These are phyloP conservation scores for Pythium biforme DNA, from an alignment of 352 stramenopile genomes.

Conservation along the genomic window DNA sequence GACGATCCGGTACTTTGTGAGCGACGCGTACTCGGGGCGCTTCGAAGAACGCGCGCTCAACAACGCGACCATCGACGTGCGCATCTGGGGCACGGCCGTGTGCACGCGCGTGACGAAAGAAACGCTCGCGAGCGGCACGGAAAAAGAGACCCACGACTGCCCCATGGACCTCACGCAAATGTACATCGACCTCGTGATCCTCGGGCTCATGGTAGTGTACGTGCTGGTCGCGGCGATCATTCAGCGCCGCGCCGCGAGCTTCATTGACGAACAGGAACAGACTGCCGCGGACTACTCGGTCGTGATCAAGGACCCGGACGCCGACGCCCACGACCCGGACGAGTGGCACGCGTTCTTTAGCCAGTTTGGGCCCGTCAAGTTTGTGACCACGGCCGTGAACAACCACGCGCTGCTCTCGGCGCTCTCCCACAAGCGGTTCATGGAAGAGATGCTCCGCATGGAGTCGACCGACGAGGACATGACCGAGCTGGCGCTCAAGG, in stretches of 20 bases:
- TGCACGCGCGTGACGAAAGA: slow-evolving; percentile 42
- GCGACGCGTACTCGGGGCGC: slow-evolving; percentile 54
- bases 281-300: slow-evolving; percentile 73
- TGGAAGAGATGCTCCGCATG: slow-evolving; percentile 72
- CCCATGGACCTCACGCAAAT: slow-evolving; percentile 51
- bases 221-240: slow-evolving; percentile 40
- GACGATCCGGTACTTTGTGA: slow-evolving; percentile 67
- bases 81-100: slow-evolving; percentile 54
- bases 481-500: slow-evolving; percentile 35
- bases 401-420: slow-evolving; percentile 60
- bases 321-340: slow-evolving; percentile 57
- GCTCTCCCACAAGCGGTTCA: slow-evolving; percentile 60
- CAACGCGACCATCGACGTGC: slow-evolving; percentile 40
- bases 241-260: slow-evolving; percentile 42
- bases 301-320: slow-evolving; percentile 69
- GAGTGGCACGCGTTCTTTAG: slow-evolving; percentile 70
- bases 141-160: slow-evolving; percentile 41
- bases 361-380: slow-evolving; percentile 69
- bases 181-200: slow-evolving; percentile 53
- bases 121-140: slow-evolving; percentile 21
- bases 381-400: slow-evolving; percentile 62
- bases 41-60: slow-evolving; percentile 32
- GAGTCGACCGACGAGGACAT: slow-evolving; percentile 41
- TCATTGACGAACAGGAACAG: slow-evolving; percentile 58
- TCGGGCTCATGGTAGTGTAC: slow-evolving; percentile 51